Evolutionary conservation across 257 asterid genomes (phyloP).

Genomic region (Paulownia fortunei): DNA sequence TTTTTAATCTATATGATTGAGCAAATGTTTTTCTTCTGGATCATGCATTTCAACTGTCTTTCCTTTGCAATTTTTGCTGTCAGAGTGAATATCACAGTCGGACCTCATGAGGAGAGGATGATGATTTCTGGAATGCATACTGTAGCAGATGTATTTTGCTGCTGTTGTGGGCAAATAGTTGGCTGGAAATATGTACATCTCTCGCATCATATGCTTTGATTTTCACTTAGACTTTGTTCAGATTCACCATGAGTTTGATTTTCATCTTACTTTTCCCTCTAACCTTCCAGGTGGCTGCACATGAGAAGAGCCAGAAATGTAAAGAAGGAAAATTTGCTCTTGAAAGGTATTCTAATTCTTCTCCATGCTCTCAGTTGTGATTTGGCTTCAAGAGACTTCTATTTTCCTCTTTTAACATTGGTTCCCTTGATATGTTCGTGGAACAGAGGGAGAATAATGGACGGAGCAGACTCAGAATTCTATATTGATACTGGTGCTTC

Average conservation of each 20-base stretch:
- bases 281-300: conserved; percentile 62
- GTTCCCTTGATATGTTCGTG: not conserved
- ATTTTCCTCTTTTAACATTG: not conserved
- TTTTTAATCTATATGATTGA: not conserved
- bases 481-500: conserved; percentile 53
- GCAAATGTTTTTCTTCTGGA: not conserved
- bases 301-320: conserved; percentile 71
- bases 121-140: conserved; percentile 88
- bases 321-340: conserved; percentile 86
- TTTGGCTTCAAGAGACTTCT: not conserved
- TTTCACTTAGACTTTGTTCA: not conserved
- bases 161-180: conserved; percentile 73
- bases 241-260: not conserved
- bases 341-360: conserved; percentile 52
- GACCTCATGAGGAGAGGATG: conserved; percentile 74
- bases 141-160: conserved; percentile 78
- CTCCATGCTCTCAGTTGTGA: not conserved
- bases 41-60: not conserved
- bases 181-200: conserved; percentile 89
- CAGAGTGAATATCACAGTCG: conserved; percentile 71
- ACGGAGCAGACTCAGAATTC: conserved; percentile 69
- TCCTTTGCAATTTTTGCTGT: not conserved
- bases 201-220: not conserved
- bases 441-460: conserved; percentile 66
- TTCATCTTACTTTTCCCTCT: not conserved